A percentile compares a stretch with the other conserved stretches of the same genome.
Evolutionary conservation across 345 rosid species (phyloP).

Genomic region (Eucalyptus guilfoylei): DNA sequence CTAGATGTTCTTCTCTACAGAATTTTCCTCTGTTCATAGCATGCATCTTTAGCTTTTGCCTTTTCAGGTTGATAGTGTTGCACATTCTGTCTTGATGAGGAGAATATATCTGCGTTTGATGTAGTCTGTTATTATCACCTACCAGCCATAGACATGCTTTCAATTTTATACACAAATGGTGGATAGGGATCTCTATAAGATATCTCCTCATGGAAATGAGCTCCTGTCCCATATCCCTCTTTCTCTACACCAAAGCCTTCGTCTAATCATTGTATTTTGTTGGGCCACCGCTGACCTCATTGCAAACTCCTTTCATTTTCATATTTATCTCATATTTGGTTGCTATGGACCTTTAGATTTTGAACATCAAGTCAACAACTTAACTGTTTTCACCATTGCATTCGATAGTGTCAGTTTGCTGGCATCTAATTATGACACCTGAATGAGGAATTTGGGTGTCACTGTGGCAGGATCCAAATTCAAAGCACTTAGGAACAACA

Average conservation of each 20-base stretch:
- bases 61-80: not conserved
- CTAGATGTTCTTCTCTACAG: not conserved
- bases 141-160: not conserved
- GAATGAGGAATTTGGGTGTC: not conserved
- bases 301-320: not conserved
- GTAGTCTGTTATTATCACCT: not conserved
- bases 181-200: not conserved
- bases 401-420: not conserved
- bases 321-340: not conserved
- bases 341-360: not conserved
- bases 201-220: not conserved
- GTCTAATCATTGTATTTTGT: not conserved
- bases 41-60: not conserved
- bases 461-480: constrained; percentile 73
- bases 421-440: not conserved
- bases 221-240: not conserved
- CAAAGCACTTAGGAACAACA: constrained; percentile 89
- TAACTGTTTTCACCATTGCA: not conserved
- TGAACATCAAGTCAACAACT: not conserved
- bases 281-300: not conserved
- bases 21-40: not conserved
- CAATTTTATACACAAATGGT: not conserved
- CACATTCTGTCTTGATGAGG: not conserved
- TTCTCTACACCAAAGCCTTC: not conserved
- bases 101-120: not conserved